A percentile compares a stretch with the other conserved stretches of the same genome.
phyloP scores from a whole-genome alignment of 441 rosid genomes.

The Syzygium syzygioides region DNA sequence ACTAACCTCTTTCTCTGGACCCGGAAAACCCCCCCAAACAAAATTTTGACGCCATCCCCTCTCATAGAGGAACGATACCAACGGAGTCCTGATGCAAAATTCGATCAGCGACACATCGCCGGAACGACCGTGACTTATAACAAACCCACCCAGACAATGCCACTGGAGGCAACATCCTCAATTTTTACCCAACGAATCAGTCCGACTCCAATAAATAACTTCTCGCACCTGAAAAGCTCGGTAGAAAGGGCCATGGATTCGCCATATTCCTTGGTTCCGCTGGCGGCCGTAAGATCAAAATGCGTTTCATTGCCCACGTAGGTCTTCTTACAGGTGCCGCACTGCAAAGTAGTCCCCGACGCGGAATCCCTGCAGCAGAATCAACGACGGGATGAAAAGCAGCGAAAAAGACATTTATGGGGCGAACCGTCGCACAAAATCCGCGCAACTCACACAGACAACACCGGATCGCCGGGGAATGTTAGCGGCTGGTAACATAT shows the following conservation, averaged over 20 bases:
- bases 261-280: conserved; percentile 15
- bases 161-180: not conserved
- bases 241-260: conserved; percentile 14
- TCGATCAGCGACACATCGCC: not conserved
- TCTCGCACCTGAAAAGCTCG: conserved; percentile 9
- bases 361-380: conserved; percentile 1
- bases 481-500: conserved; percentile 5
- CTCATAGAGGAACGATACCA: conserved; percentile 12
- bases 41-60: conserved; percentile 24
- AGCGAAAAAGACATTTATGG: not conserved
- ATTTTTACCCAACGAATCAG: not conserved
- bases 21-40: conserved; percentile 10
- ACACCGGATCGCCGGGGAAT: not conserved
- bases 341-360: conserved; percentile 1
- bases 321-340: conserved; percentile 16
- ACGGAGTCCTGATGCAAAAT: conserved; percentile 1
- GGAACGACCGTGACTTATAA: not conserved
- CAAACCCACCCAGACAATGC: not conserved
- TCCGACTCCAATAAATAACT: not conserved
- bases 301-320: conserved; percentile 11
- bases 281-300: conserved; percentile 6
- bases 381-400: not conserved
- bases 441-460: not conserved
- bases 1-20: conserved; percentile 75
- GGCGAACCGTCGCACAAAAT: not conserved